phyloP scores from a whole-genome alignment of 2,329 filamentous ascomycete species.

The Epichloe baconii region DNA sequence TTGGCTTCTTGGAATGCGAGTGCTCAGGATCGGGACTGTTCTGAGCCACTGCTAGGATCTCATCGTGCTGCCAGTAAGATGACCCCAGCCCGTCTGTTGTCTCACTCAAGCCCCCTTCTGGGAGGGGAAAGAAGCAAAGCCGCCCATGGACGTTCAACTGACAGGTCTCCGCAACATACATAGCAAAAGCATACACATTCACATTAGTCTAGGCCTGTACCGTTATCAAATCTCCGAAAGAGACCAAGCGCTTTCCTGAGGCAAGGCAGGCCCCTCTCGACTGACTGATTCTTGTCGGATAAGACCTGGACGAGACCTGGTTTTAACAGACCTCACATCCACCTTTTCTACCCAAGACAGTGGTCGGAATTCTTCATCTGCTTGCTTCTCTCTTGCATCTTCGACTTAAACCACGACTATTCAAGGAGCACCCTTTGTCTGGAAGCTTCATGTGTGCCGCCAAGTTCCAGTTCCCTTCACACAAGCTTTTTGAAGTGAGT shows the following conservation, averaged over 20 bases:
- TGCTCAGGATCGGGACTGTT: constrained; percentile 22
- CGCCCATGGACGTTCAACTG: constrained; percentile 16
- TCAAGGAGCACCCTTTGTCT: constrained; percentile 11
- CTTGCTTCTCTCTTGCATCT: constrained; percentile 22
- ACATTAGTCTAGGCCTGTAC: constrained; percentile 17
- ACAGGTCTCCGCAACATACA: constrained; percentile 18
- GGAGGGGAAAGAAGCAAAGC: constrained; percentile 19
- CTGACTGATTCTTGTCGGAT: constrained; percentile 18
- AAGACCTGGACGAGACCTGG: constrained; percentile 26
- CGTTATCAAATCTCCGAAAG: constrained; percentile 27
- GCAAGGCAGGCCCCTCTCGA: constrained; percentile 17
- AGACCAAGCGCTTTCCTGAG: constrained; percentile 14
- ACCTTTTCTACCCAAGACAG: constrained; percentile 26
- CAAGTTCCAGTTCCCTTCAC: constrained; percentile 42
- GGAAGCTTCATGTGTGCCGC: constrained; percentile 44
- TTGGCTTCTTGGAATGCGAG: constrained; percentile 24
- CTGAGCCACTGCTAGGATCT: constrained; percentile 20
- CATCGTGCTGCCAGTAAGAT: constrained; percentile 20
- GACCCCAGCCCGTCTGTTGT: constrained; percentile 18
- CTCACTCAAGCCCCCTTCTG: constrained; percentile 20
- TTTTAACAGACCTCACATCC: constrained; percentile 19
- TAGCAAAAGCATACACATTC: constrained; percentile 18
- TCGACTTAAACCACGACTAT: constrained; percentile 15
- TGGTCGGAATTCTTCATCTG: constrained; percentile 21
- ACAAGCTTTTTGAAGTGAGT: constrained; percentile 49